Conservation (phyloP, 2,329 filamentous ascomycete genomes). For the Ophiobolus disseminans region DNA sequence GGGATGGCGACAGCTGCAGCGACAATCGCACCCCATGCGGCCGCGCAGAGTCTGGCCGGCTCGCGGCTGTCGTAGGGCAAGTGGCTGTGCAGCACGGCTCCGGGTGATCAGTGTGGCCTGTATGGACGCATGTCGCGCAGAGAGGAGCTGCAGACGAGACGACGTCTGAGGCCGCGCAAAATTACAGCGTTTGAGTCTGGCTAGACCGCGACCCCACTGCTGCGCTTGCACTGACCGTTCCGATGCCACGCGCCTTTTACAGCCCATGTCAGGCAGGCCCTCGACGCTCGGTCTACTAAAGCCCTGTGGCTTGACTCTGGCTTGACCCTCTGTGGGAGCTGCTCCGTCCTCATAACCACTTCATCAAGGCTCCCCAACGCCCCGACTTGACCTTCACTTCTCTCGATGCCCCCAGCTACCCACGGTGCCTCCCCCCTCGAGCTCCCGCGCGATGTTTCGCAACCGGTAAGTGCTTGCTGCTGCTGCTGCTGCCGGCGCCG, state of each 20-base stretch:
- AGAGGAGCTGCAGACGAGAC: slow-evolving; percentile 19
- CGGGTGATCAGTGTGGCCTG: slow-evolving; percentile 21
- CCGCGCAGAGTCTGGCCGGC: slow-evolving; percentile 29
- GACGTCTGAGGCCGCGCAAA: slow-evolving; percentile 23
- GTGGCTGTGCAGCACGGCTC: slow-evolving; percentile 45
- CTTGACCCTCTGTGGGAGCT: slow-evolving; percentile 38
- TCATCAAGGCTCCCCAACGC: slow-evolving; percentile 29
- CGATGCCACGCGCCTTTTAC: slow-evolving; percentile 31
- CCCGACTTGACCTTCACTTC: slow-evolving; percentile 29
- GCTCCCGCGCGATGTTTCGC: slow-evolving; percentile 54
- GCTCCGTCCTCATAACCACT: slow-evolving; percentile 44
- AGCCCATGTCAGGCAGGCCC: slow-evolving; percentile 22
- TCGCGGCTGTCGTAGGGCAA: slow-evolving; percentile 38
- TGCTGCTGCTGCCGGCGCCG: slow-evolving; percentile 2
- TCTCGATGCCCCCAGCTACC: slow-evolving; percentile 42
- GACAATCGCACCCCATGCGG: slow-evolving; percentile 44
- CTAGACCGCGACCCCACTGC: slow-evolving; percentile 31
- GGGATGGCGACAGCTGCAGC: slow-evolving; percentile 40
- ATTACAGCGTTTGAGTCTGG: slow-evolving; percentile 30
- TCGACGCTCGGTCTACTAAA: slow-evolving; percentile 42
- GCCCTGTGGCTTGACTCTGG: slow-evolving; percentile 46
- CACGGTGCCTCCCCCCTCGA: slow-evolving; percentile 37
- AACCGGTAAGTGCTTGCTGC: slow-evolving; percentile 50
- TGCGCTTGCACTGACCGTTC: slow-evolving; percentile 22
- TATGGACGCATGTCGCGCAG: not conserved